Base-by-base conservation (phyloP, 345 rosid genomes). In the Populus deltoides region DNA sequence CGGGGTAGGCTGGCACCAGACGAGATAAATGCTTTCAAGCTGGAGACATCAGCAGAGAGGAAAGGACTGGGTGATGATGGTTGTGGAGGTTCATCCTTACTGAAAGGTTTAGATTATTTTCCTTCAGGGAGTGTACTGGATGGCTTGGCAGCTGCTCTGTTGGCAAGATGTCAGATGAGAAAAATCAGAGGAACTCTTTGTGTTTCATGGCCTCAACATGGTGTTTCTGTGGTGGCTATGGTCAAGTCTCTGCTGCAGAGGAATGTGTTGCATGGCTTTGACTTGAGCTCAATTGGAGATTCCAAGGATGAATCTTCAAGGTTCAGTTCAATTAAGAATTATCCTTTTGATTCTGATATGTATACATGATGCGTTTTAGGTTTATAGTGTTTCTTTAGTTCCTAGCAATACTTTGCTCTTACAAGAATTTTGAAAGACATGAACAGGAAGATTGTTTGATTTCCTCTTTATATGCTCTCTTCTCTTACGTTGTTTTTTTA, bases 91-190 rank as follows among this genome's bases (percentile, higher is more conserved):
- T 80, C 84, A 7, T 49, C 85, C 7, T 78, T 90, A 78, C 77
- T 86, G 66, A 84, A 86, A 69, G 90, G 82, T 75, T 76, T 96
- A 7, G 93, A 91, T 71, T 88, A 93, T 87, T 92, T 90, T 63
- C 98, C 99, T 53, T 93, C 98, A 7, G 98, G 97, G 45, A 96
- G 99, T 80, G 80, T 92, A 82, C 78, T 91, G 12, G 97, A 96
- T 67, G 98, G 99, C 80, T 76, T 93, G 71, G 88, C 92, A 69
- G 97, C 99, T 84, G 92, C 98, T 4, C 79, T 93, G 74, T 87
- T 96, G 85, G 81, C 89, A 78, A 89, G 80, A 15, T 93, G 97
- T 71, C 97, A 96, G 77, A 78, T 91, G 81, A 88, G 79, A 87
- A 92, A 91, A 78, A 83, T 89, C 36, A 93, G 84, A 84, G 99